A percentile compares a stretch with the other conserved stretches of the same genome.
These are phyloP conservation scores for Ganoderma leucocontextum DNA, from an alignment of 1,284 basidiomycete species.

Conservation along the genomic window DNA sequence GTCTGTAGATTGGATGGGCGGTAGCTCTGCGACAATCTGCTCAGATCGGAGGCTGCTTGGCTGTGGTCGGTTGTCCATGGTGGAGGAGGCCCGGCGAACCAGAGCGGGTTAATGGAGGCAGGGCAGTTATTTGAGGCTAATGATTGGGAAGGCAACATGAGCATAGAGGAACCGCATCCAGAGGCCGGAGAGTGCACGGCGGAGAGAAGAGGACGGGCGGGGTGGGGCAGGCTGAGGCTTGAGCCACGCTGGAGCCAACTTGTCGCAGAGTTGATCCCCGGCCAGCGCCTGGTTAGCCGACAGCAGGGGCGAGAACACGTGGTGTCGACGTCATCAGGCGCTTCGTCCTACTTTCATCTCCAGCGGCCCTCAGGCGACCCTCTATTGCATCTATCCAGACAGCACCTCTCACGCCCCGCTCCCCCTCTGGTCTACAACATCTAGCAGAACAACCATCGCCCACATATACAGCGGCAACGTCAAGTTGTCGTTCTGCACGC, in stretches of 20 bases:
- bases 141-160: not conserved
- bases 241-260: not conserved
- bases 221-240: not conserved
- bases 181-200: not conserved
- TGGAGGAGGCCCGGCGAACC: not conserved
- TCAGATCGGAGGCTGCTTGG: constrained; percentile 32
- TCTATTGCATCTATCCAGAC: not conserved
- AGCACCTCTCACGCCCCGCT: constrained; percentile 8
- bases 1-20: constrained; percentile 29
- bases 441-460: constrained; percentile 72
- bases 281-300: constrained; percentile 12
- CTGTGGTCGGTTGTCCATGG: constrained; percentile 24
- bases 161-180: not conserved
- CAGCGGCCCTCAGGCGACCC: not conserved
- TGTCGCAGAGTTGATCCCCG: constrained; percentile 2
- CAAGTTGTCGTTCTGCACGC: constrained; percentile 94
- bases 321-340: constrained; percentile 27
- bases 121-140: constrained; percentile 1
- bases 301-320: constrained; percentile 15
- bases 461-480: constrained; percentile 91
- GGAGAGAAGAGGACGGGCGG: not conserved
- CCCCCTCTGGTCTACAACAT: constrained; percentile 41
- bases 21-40: constrained; percentile 33
- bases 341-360: not conserved
- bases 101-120: not conserved